Base-by-base conservation (phyloP, 2,329 filamentous ascomycete species). In the Cladophialophora psammophila region DNA sequence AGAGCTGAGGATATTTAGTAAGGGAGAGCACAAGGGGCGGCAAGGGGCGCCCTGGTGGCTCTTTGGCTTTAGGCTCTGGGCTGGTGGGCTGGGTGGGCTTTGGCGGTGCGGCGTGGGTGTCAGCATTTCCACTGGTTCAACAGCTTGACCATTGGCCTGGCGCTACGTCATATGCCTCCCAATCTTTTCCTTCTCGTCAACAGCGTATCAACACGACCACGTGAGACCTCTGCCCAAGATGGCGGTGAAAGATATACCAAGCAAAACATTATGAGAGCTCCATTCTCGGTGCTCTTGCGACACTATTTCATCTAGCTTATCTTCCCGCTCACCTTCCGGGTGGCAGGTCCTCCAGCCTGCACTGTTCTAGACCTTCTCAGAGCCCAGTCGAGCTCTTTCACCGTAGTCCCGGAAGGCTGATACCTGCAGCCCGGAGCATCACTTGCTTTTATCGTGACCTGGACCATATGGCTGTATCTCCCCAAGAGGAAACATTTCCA, bases 371-470 rank as follows among this genome's bases (percentile, higher is more conserved):
- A 63, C 38, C 52, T 12, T 42, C 38, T 20, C 52, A 38, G 3
- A 45, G 34, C 34, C 50, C 8, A 45, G 20, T 15, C 50, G 20
- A 18, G 50, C 12, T 53, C 10, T n/a, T 54, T 26, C 48, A 26
- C 50, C 48, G 31, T 18, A 38, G 59, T 54, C 31, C 13, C 50
- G 48, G 45, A 54, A 53, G 59, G 45, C 59, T 62, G 48, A 40
- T 18, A 36, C 26, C 6, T 62, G 59, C 59, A 62, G 45, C 59
- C 59, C 34, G 50, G 31, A 54, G 59, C 35, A 45, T 61, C 48
- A 42, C 20, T 54, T 15, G 20, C 52, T 32, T 36, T 15, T 55
- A 9, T 38, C 7, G 53, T 20, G 5, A 7, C 13, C 31, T 18
- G 18, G 34, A 10, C 5, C 1, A 15, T 1, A 48, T 36, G 57